Conservation (phyloP, 768 basidiomycete species). For the Dioszegia crocea region DNA sequence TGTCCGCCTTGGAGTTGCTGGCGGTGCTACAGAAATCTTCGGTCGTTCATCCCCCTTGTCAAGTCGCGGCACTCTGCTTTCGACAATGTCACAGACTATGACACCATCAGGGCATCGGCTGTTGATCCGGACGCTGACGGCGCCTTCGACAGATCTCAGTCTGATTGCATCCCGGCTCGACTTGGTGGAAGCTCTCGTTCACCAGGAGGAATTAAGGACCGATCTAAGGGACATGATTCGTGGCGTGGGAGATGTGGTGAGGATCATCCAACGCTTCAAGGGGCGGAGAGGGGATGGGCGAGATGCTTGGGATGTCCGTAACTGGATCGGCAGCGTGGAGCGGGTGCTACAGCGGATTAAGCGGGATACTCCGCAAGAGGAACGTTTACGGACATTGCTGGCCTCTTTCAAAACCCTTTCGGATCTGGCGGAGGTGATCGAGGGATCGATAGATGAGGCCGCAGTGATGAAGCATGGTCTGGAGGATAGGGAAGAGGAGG, state of each 20-base stretch:
- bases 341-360: conserved; percentile 3
- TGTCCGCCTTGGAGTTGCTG: conserved; percentile 32
- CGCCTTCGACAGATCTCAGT: conserved; percentile 36
- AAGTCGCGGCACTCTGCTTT: conserved; percentile 41
- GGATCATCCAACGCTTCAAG: conserved; percentile 43
- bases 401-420: conserved; percentile 14
- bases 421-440: conserved; percentile 27
- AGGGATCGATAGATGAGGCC: conserved; percentile 34
- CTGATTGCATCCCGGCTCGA: conserved; percentile 33
- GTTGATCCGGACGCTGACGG: conserved; percentile 40
- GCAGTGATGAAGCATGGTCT: conserved; percentile 17
- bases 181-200: conserved; percentile 42
- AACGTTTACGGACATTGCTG: conserved; percentile 17
- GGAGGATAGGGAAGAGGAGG: conserved; percentile 11
- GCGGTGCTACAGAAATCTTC: background rate
- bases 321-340: conserved; percentile 31
- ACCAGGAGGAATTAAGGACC: conserved; percentile 30
- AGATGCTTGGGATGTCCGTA: conserved; percentile 41
- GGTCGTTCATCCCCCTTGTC: conserved; percentile 29
- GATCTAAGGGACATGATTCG: conserved; percentile 35
- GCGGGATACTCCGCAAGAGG: background rate
- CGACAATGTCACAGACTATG: conserved; percentile 39
- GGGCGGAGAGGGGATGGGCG: conserved; percentile 28
- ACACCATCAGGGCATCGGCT: conserved; percentile 45
- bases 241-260: conserved; percentile 36